Percentiles rank a stretch among this genome's conserved stretches.
Evolutionary conservation across 768 basidiomycete genomes (phyloP).

Genomic region (Chalciporus sphaerocephalus): DNA sequence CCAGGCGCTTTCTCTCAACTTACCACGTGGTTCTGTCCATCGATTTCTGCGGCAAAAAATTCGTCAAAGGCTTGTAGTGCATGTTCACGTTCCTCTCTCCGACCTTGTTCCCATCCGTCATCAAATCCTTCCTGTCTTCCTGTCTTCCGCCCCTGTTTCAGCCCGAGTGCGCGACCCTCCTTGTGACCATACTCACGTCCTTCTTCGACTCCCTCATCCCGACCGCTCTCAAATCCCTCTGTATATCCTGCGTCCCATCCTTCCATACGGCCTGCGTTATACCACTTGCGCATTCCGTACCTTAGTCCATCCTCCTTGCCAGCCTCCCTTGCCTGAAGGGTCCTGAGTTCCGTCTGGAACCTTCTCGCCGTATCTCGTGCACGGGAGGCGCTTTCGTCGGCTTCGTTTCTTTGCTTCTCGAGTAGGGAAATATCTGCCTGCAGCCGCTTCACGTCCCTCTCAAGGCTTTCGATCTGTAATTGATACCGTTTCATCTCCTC

Average conservation of each 20-base stretch:
- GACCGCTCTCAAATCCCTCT: constrained; percentile 45
- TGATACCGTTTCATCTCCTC: constrained; percentile 47
- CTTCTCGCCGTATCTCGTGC: constrained; percentile 42
- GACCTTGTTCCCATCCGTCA: constrained; percentile 36
- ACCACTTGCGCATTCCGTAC: constrained; percentile 40
- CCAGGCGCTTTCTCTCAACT: constrained; percentile 9
- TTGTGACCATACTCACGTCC: constrained; percentile 40
- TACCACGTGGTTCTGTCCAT: constrained; percentile 22
- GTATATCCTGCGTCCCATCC: constrained; percentile 45
- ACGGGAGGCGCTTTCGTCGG: constrained; percentile 42
- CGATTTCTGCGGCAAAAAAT: constrained; percentile 46
- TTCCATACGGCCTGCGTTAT: constrained; percentile 41
- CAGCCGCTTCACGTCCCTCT: constrained; percentile 40
- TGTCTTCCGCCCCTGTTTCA: constrained; percentile 29
- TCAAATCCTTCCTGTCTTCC: constrained; percentile 31
- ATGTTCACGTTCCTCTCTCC: constrained; percentile 47
- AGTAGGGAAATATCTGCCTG: constrained; percentile 27
- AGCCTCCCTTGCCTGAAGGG: constrained; percentile 41
- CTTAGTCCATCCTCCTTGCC: constrained; percentile 41
- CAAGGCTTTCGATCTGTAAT: constrained; percentile 43
- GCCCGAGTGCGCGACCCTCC: constrained; percentile 35
- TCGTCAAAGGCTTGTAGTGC: constrained; percentile 57
- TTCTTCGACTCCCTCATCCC: constrained; percentile 37
- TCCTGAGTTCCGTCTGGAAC: constrained; percentile 41
- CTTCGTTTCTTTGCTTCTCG: constrained; percentile 37